Evolutionary conservation across 331 rosid genomes (phyloP), one percentile per base, ranked within the genome.

Genomic region (Acacia concinna): DNA sequence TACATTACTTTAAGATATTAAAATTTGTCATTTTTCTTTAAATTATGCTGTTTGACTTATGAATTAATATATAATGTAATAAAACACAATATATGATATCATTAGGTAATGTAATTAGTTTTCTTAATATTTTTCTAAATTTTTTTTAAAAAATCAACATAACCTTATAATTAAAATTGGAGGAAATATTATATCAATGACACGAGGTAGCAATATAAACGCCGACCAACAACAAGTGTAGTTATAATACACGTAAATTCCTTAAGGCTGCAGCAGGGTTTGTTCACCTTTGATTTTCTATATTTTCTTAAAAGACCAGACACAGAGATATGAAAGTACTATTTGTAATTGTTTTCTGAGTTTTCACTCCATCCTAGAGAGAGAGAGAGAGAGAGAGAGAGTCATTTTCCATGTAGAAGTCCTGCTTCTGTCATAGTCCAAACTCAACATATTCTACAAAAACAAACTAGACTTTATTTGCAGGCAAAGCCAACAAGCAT

Each of bases 401-500:
- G 99, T 96, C 98, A 71, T 88, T 93, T 85, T 93, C 93, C 85
- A 76, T 83, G 79, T 81, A 85, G 87, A 87, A 90, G 82, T 83
- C 77, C 79, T 73, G 88, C 86, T 91, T 86, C 78, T 87, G 85
- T 92, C 96, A 88, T 62, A 87, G 68, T 84, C 81, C 89, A 76
- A 87, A 86, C 84, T 84, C 89, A 59, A 49, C 49, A 52, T 49
- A 67, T 79, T 69, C 80, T 59, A n/a, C 66, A 84, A 89, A 77
- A 54, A 37, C 40, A 11, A 46, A 73, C 88, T 82, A 77, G 12
- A 75, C 88, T 83, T 93, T 88, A 79, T 90, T 88, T 89, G 94
- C 82, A 89, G 92, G 98, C 98, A 93, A 93, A 91, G 93, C 88
- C 92, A 90, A 92, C 91, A 91, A 90, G 89, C 85, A 85, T 82